Evolutionary conservation across 1,284 basidiomycete species (phyloP), one percentile per base, ranked within the genome.

Genomic region (Somion occarium): DNA sequence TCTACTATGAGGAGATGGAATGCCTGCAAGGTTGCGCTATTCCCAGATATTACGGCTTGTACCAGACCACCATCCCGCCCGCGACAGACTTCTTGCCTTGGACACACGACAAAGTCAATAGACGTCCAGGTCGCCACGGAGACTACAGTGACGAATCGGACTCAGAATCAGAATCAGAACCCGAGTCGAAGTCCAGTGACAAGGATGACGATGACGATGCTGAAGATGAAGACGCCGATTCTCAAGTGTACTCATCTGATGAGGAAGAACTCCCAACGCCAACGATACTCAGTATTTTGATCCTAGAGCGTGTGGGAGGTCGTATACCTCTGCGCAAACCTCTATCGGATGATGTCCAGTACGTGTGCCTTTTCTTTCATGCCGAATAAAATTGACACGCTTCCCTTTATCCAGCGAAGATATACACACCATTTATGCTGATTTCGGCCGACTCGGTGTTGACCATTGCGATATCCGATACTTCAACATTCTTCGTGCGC

Each of bases 1-100:
- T 27, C 38, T 34, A 49, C 25, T 53, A 53, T 30, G 41, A 53
- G 34, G 51, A 53, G 39, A 53, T 53, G 51, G 47, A 49, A 4
- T 49, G 41, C n/a, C 23, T 53, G n/a, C 51, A 53, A 25, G 51
- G 51, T 11, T 39, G 44, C 13, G 48, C 30, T 3, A 25, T 53
- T 5, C 48, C 51, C 5, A 41, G 51, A n/a, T 49, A 37, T 3
- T 53, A 53, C 24, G 51, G 51, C 11, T 18, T 34, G 5, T 53
- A 49, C 23, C 7, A 34, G 7, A 15, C 30, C 30, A 34, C 15
- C 7, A 34, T 34, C 30, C 30, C 30, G 7, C 15, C 30, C 7
- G 30, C 7, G 15, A 7, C 7, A 7, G 30, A 34, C 30, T 34
- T 34, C 30, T 7, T 7, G 15, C 30, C 30, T 15, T 34, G 30